Conservation (phyloP, 257 asterid species). For the Catharanthus roseus region DNA sequence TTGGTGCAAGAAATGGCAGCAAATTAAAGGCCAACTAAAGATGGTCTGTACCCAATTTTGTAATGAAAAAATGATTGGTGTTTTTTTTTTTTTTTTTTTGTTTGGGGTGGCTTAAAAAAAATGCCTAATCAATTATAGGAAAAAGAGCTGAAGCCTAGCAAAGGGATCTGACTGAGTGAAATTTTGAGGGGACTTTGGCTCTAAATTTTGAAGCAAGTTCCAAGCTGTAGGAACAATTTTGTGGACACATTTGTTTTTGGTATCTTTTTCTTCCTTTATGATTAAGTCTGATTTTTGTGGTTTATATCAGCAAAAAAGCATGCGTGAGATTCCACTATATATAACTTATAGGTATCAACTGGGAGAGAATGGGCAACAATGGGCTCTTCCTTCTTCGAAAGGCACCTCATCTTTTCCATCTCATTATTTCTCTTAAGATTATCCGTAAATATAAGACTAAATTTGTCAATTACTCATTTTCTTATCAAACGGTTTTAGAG, state of each 20-base stretch:
- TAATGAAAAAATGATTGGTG: slow-evolving; percentile 2
- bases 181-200: neutral
- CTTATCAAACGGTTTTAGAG: no score
- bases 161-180: neutral
- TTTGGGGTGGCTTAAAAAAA: neutral
- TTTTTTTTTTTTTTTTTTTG: neutral
- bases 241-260: neutral
- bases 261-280: neutral
- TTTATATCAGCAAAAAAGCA: neutral
- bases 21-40: neutral
- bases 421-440: neutral
- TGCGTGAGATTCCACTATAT: slow-evolving; percentile 11
- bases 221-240: slow-evolving; percentile 10
- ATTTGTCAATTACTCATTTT: no score
- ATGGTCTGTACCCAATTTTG: slow-evolving; percentile 18
- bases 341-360: neutral
- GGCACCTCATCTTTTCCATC: neutral
- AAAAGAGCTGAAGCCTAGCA: neutral
- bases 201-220: slow-evolving; percentile 8
- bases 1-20: slow-evolving; percentile 6
- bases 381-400: slow-evolving; percentile 1
- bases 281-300: no score
- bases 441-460: no score
- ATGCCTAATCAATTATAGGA: slow-evolving; percentile 1
- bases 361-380: slow-evolving; percentile 5